phyloP scores from a whole-genome alignment of 345 rosid species.

The Hibiscus trionum region DNA sequence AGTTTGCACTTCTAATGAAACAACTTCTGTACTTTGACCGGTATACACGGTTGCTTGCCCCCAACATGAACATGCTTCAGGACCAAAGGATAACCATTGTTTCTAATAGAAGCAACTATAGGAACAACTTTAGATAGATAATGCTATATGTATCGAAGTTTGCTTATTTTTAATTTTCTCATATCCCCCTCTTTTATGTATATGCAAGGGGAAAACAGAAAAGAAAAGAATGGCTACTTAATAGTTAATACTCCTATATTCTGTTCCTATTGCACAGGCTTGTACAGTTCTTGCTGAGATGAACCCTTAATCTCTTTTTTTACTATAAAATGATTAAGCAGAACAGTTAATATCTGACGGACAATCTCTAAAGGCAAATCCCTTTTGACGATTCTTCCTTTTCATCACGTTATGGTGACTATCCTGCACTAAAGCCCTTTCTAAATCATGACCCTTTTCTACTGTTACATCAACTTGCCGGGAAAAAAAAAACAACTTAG shows the following conservation, averaged over 20 bases:
- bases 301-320: too few species aligned
- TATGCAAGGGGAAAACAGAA: not conserved
- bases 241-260: not conserved
- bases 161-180: not conserved
- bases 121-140: slow-evolving; percentile 36
- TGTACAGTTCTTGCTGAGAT: not conserved
- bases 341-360: not conserved
- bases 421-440: not conserved
- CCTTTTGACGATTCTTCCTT: too few species aligned
- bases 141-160: not conserved
- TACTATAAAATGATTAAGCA: too few species aligned
- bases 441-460: not conserved
- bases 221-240: not conserved
- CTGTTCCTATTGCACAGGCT: not conserved
- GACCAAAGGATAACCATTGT: slow-evolving; percentile 84
- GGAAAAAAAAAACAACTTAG: not conserved
- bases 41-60: slow-evolving; percentile 84
- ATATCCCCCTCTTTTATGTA: not conserved
- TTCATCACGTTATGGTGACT: not conserved
- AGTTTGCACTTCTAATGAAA: slow-evolving; percentile 95
- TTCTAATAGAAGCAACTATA: slow-evolving; percentile 51
- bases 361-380: too few species aligned
- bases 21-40: slow-evolving; percentile 95
- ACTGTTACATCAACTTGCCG: not conserved
- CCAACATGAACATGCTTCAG: slow-evolving; percentile 88